These are phyloP conservation scores for Magnolia sinica DNA, from an alignment of 164 flowering plant species.

Conservation along the genomic window DNA sequence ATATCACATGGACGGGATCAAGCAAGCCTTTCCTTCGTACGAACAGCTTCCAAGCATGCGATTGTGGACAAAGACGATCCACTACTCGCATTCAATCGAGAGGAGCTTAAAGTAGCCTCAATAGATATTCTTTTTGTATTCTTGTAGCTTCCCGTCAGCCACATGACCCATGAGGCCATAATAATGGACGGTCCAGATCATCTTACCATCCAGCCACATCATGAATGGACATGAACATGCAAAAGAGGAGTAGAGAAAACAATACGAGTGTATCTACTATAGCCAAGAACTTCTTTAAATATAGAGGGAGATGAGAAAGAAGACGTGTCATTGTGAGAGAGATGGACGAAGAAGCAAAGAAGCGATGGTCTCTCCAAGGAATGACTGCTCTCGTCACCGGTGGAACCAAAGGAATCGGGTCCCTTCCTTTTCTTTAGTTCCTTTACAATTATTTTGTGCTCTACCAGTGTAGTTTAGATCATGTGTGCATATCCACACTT, in stretches of 20 bases:
- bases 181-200: neutral
- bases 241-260: neutral
- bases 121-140: too few species aligned
- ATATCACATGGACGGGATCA: too few species aligned
- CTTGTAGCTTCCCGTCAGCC: too few species aligned
- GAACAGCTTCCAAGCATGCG: neutral
- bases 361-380: conserved; percentile 34
- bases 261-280: neutral
- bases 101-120: too few species aligned
- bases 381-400: conserved; percentile 44
- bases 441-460: too few species aligned
- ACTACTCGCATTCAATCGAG: neutral
- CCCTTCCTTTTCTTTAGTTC: neutral
- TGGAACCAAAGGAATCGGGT: conserved; percentile 46
- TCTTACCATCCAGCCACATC: neutral
- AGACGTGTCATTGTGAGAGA: neutral
- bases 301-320: neutral
- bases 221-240: neutral
- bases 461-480: too few species aligned
- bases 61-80: neutral
- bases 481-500: too few species aligned
- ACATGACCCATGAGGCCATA: too few species aligned
- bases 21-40: neutral
- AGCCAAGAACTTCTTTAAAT: neutral
- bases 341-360: neutral